Conservation (phyloP, 2,329 filamentous ascomycete genomes). For the Lachnellula occidentalis region DNA sequence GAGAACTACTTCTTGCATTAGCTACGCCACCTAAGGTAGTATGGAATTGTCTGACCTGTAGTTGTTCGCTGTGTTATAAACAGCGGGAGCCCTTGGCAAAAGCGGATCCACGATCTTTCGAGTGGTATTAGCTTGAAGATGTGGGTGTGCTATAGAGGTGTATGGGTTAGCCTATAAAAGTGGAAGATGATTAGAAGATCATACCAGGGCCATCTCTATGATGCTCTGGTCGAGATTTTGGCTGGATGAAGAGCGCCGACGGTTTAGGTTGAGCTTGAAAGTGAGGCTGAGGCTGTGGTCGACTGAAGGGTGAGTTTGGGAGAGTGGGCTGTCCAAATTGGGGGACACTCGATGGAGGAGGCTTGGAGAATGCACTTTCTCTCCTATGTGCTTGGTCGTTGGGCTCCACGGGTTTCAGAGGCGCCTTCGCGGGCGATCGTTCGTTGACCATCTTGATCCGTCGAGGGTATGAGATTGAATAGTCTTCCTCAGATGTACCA, state of each 20-base stretch:
- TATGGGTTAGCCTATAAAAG: background rate
- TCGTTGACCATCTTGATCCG: conserved; percentile 30
- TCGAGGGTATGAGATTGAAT: background rate
- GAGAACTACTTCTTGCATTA: background rate
- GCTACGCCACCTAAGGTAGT: background rate
- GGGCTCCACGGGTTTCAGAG: conserved; percentile 16
- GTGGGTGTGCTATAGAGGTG: conserved; percentile 20
- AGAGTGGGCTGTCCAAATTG: conserved; percentile 29
- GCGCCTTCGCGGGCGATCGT: conserved; percentile 29
- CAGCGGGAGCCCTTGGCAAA: conserved; percentile 23
- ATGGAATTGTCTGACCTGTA: conserved; percentile 4
- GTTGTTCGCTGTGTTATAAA: conserved; percentile 14
- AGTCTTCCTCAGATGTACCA: conserved; percentile 11
- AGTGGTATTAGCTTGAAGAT: conserved; percentile 25
- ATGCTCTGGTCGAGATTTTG: conserved; percentile 29
- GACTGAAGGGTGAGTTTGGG: conserved; percentile 28
- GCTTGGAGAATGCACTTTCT: conserved; percentile 9
- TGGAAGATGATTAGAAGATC: background rate
- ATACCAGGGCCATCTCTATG: conserved; percentile 26
- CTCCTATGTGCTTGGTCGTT: conserved; percentile 20
- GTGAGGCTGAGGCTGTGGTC: conserved; percentile 10
- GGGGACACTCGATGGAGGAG: conserved; percentile 15
- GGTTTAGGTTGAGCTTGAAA: conserved; percentile 18
- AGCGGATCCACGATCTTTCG: conserved; percentile 24
- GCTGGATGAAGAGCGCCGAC: conserved; percentile 27